A percentile compares a stretch with the other conserved stretches of the same genome.
Conservation (phyloP, 257 asterid genomes). For the Solanum ossicruentum region DNA sequence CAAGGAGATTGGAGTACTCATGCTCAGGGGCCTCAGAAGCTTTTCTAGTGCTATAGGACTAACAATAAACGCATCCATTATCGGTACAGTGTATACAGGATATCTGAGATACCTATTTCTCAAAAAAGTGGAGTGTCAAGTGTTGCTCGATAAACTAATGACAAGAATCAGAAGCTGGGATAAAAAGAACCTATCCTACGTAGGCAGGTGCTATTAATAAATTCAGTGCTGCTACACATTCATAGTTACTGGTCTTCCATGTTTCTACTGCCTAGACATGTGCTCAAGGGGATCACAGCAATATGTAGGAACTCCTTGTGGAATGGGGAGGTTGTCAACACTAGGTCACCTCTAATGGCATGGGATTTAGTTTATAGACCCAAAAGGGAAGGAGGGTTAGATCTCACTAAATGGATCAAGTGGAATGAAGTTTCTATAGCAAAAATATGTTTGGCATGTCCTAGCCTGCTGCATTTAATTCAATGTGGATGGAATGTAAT, state of each 20-base stretch:
- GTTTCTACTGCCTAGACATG: background rate
- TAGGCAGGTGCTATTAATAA: background rate
- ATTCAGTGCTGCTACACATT: background rate
- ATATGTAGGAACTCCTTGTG: background rate
- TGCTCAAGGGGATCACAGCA: background rate
- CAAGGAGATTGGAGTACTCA: background rate
- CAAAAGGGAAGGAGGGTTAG: background rate
- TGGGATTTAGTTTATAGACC: background rate
- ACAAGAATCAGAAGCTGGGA: too few species aligned
- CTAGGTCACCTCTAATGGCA: background rate
- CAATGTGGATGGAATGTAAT: background rate
- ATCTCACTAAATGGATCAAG: background rate
- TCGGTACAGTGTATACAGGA: background rate
- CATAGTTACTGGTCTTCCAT: background rate
- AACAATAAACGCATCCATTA: background rate
- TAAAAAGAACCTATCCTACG: too few species aligned
- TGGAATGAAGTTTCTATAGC: background rate
- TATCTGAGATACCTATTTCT: too few species aligned
- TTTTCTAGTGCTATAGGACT: background rate
- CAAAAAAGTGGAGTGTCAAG: too few species aligned
- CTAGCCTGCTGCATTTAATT: background rate
- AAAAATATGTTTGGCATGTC: background rate
- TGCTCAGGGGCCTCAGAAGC: background rate
- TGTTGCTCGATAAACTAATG: too few species aligned
- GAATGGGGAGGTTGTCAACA: background rate